Conservation (phyloP, 2,329 filamentous ascomycete genomes). For the Berkeleyomyces basicola region DNA sequence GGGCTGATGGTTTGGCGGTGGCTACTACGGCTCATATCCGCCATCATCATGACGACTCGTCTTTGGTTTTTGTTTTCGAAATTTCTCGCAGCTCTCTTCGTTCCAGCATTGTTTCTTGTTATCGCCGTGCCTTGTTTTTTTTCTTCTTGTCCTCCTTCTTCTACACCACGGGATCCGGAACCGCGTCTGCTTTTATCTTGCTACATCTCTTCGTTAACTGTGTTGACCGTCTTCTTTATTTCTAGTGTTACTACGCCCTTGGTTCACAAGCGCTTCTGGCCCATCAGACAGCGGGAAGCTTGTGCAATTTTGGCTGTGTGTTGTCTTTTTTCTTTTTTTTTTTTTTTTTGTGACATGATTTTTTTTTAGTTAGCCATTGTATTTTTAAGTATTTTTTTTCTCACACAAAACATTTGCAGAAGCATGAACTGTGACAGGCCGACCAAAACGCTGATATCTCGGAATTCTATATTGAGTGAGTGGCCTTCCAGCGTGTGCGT, state of each 20-base stretch:
- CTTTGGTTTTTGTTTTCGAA: background rate
- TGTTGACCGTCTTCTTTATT: background rate
- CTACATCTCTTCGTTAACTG: constrained; percentile 3
- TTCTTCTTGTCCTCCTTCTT: background rate
- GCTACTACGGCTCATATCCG: background rate
- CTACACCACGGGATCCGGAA: constrained; percentile 10
- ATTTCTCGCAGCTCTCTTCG: background rate
- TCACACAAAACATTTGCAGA: background rate
- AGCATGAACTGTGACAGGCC: background rate
- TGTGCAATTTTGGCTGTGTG: background rate
- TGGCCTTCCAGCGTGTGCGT: background rate
- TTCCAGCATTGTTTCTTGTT: background rate
- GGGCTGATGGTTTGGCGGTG: constrained; percentile 1
- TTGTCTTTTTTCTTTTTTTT: background rate
- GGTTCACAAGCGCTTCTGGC: background rate
- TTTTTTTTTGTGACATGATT: background rate
- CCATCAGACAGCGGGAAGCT: background rate
- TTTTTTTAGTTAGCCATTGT: background rate
- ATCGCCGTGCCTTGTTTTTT: background rate
- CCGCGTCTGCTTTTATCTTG: constrained; percentile 9
- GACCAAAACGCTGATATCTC: no score
- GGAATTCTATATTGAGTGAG: no score
- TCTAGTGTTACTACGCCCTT: background rate
- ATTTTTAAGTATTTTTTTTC: background rate
- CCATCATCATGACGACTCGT: background rate